phyloP scores from a whole-genome alignment of 1,284 basidiomycete genomes.

The Marasmius fiardii region DNA sequence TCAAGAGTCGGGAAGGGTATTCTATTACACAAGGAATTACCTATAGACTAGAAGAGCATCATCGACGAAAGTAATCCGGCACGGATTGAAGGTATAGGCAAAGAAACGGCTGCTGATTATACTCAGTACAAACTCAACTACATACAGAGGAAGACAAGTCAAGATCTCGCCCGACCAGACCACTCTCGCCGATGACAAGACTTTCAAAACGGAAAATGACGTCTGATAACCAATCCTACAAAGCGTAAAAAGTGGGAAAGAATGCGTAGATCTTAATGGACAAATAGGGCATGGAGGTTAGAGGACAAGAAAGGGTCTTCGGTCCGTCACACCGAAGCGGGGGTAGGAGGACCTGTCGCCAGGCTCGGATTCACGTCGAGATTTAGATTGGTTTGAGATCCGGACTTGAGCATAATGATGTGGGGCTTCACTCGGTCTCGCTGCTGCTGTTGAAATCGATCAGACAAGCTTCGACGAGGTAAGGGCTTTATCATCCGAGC shows the following conservation, averaged over 20 bases:
- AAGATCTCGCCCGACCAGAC: too few relatives aligned
- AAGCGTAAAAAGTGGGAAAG: not conserved
- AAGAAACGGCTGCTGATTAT: not conserved
- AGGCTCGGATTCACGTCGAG: not conserved
- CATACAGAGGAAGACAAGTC: too few relatives aligned
- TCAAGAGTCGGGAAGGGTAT: not conserved
- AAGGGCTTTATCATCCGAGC: constrained; percentile 33
- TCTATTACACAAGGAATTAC: not conserved
- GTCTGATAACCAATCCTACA: not conserved
- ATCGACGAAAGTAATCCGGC: not conserved
- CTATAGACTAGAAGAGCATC: not conserved
- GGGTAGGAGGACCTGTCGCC: not conserved
- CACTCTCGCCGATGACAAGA: not conserved
- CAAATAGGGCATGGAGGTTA: not conserved
- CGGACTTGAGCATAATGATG: constrained; percentile 7
- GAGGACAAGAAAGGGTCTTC: not conserved
- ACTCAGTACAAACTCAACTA: too few relatives aligned
- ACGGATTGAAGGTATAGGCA: not conserved
- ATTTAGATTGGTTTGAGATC: not conserved
- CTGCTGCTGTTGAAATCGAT: not conserved
- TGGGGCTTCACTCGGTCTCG: constrained; percentile 4
- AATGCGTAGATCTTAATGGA: not conserved
- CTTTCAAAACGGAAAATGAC: too few relatives aligned
- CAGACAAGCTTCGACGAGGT: constrained; percentile 30
- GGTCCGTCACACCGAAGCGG: not conserved